Evolutionary conservation across 495 filamentous ascomycete species (phyloP).

Genomic region (Hypoxylon lenormandii): DNA sequence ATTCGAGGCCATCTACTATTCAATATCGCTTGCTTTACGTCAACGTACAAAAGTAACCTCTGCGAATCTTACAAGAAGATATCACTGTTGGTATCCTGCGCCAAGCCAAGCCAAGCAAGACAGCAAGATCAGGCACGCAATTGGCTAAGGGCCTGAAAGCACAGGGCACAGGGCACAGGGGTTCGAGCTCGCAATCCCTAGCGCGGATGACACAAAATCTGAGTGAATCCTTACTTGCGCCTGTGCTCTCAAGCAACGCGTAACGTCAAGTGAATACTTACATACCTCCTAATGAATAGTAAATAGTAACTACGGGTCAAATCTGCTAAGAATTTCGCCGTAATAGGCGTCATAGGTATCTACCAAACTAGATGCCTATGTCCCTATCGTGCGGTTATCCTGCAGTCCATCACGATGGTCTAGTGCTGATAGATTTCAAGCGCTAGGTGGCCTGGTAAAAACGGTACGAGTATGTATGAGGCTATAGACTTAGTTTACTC

Average conservation of each 20-base stretch:
- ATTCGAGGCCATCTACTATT: neutral
- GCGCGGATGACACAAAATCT: constrained; percentile 34
- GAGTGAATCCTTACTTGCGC: neutral
- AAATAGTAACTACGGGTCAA: no score
- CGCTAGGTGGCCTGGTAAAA: neutral
- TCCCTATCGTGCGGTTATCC: constrained; percentile 1
- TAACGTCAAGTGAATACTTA: no score
- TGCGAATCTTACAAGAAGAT: constrained; percentile 5
- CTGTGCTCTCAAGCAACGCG: neutral
- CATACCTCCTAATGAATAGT: no score
- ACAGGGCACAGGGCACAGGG: no score
- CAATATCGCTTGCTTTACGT: neutral
- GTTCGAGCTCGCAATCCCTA: constrained; percentile 40
- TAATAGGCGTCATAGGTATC: no score
- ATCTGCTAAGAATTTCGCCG: no score
- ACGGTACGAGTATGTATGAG: neutral
- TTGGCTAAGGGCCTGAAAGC: constrained; percentile 27
- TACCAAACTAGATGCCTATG: neutral
- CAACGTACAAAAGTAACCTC: neutral
- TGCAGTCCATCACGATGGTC: neutral
- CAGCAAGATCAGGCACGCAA: constrained; percentile 13
- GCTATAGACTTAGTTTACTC: neutral
- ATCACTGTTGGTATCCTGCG: constrained; percentile 3
- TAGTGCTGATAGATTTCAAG: constrained; percentile 5
- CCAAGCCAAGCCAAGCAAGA: constrained; percentile 36